Conservation (phyloP, 2,329 filamentous ascomycete genomes). For the Penicillium nordicum region DNA sequence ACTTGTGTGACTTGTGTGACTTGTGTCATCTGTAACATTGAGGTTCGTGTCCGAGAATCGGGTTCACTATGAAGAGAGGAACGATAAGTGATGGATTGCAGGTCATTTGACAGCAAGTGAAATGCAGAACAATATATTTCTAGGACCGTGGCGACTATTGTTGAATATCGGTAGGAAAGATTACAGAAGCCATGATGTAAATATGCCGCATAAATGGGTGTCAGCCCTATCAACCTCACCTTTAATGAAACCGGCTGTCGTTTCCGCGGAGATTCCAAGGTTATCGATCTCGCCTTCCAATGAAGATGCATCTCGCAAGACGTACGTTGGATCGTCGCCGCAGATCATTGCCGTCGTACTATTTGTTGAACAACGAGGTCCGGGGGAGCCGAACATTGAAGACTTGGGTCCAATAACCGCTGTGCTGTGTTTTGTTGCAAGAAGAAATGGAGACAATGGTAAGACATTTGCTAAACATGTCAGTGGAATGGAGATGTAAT, state of each 20-base stretch:
- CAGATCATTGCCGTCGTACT: neutral
- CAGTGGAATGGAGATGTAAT: neutral
- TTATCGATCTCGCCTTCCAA: neutral
- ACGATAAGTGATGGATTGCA: neutral
- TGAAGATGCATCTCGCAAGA: neutral
- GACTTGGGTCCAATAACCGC: neutral
- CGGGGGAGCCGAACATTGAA: neutral
- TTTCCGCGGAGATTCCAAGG: neutral
- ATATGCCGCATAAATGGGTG: neutral
- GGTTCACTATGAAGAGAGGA: neutral
- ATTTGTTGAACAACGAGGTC: neutral
- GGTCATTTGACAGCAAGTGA: neutral
- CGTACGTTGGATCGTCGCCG: neutral
- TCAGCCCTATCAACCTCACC: neutral
- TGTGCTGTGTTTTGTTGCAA: neutral
- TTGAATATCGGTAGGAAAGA: neutral
- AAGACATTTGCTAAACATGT: too few species aligned
- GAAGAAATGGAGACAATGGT: neutral
- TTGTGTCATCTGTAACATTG: neutral
- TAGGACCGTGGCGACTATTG: neutral
- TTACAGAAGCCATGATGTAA: slow-evolving; percentile 4
- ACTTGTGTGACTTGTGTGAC: too few species aligned
- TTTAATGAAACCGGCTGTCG: neutral
- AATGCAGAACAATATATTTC: neutral
- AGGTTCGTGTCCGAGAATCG: neutral